Evolutionary conservation across 2,329 filamentous ascomycete genomes (phyloP).

Genomic region (Magnaporthales sp.): DNA sequence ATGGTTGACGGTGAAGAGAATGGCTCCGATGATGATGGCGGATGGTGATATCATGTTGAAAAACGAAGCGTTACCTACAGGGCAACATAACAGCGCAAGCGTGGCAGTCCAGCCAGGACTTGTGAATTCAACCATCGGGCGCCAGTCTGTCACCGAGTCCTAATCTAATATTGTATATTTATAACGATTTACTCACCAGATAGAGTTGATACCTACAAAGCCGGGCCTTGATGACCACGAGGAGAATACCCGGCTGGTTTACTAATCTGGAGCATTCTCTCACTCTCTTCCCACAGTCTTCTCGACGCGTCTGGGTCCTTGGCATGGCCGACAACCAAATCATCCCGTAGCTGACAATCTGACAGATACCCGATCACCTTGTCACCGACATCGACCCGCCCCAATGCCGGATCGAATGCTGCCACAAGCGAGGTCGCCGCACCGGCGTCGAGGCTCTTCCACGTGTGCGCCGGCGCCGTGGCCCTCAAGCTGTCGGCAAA

Average conservation of each 20-base stretch:
- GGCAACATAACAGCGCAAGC: not conserved
- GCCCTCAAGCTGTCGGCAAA: conserved; percentile 15
- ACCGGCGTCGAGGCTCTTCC: conserved; percentile 28
- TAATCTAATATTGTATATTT: not conserved
- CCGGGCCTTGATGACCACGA: not conserved
- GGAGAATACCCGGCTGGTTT: not conserved
- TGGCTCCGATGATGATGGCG: not conserved
- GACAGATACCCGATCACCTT: conserved; percentile 27
- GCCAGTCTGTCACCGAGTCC: not conserved
- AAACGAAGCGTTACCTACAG: not conserved
- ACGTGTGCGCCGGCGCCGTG: conserved; percentile 18
- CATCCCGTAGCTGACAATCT: conserved; percentile 27
- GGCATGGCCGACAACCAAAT: conserved; percentile 19
- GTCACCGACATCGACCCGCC: conserved; percentile 11
- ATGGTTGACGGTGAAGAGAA: not conserved
- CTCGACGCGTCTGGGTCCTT: conserved; percentile 27
- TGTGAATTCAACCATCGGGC: not conserved
- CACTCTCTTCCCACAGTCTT: conserved; percentile 35
- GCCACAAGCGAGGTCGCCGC: conserved; percentile 31
- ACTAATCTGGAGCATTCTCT: conserved; percentile 15
- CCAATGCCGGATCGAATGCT: conserved; percentile 28
- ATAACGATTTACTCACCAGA: not conserved
- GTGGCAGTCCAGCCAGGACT: not conserved
- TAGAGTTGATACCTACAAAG: not conserved
- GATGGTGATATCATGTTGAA: not conserved